These are phyloP conservation scores for Aspergillus versicolor DNA, from an alignment of 2,329 filamentous ascomycete species.

Conservation along the genomic window DNA sequence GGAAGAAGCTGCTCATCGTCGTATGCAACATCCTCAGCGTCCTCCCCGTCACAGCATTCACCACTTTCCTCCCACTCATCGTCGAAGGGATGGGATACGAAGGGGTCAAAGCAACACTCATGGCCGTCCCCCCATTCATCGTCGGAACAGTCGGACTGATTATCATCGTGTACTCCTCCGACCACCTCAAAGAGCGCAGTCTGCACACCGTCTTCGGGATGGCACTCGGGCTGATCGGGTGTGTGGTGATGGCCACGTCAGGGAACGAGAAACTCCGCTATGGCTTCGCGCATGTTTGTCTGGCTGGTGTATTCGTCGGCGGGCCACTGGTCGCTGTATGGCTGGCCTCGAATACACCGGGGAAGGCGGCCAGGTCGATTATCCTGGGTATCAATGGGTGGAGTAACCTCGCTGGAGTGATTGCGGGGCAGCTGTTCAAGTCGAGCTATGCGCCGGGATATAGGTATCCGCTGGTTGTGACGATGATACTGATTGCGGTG, in stretches of 20 bases:
- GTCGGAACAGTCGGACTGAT: conserved; percentile 13
- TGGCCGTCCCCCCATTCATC: conserved; percentile 9
- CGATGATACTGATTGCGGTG: conserved; percentile 9
- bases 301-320: conserved; percentile 11
- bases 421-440: conserved; percentile 10
- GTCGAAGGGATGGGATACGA: conserved; percentile 6
- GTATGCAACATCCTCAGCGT: conserved; percentile 7
- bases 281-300: conserved; percentile 15
- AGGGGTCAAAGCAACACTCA: conserved; percentile 7
- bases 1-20: conserved; percentile 7
- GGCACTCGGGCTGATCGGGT: conserved; percentile 11
- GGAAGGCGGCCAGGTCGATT: not conserved
- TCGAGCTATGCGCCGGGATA: not conserved
- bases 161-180: conserved; percentile 10
- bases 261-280: conserved; percentile 6
- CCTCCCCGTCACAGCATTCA: conserved; percentile 8
- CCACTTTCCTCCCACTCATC: not conserved
- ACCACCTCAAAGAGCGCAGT: conserved; percentile 11
- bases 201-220: conserved; percentile 14
- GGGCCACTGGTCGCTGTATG: conserved; percentile 10
- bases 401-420: conserved; percentile 9
- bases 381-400: conserved; percentile 10
- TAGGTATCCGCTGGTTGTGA: conserved; percentile 5
- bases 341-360: conserved; percentile 2
- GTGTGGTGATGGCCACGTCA: conserved; percentile 12